Evolutionary conservation across 257 asterid genomes (phyloP), one percentile per base, ranked within the genome.

Genomic region (Gentiana macrophylla): DNA sequence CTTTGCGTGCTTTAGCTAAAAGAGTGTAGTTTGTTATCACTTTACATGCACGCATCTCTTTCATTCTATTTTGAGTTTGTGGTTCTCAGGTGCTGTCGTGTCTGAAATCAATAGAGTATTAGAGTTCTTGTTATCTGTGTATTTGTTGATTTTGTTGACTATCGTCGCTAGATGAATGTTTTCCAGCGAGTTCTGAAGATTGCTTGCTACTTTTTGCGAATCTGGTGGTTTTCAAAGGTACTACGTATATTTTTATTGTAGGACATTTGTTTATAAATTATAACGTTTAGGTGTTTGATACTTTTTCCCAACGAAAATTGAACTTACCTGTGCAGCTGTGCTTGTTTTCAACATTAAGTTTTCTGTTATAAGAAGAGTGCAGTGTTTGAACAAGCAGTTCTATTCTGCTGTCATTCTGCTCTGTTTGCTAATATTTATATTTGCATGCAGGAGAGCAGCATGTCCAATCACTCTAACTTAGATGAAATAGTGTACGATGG

Each of bases 381-480:
- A 24, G 24, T 24, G 6, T 41, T 41, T 41, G 46, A 41, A 5
- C 5, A 41, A 41, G 12, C 46, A 38, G 46, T 3, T 1, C 10
- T 41, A 41, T 41, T 41, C 46, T 41, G 46, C 3, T 41, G 3
- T 2, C 46, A 24, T 41, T 24, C 37, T 41, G 15, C 60, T n/a
- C 3, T 53, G 13, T 61, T 44, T 50, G 13, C 12, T 46, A 1
- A 12, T 52, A 10, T 50, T n/a, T 49, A 15, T 35, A 5, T 34
- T 58, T 35, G 32, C 15, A 1, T 15, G 45, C 53, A 71, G 69
- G 63, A 50, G 5, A 48, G 6, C 38, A 37, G 51, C 55, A 73
- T 77, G 83, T 64, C 80, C n/a, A 24, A 48, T 47, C 79, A 57
- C 35, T 35, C 62, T 35, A 69, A 69, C 60, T 62, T 70, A 52